Conservation (phyloP, 1,139 yeast species). For the Suhomyces coccinellae region DNA sequence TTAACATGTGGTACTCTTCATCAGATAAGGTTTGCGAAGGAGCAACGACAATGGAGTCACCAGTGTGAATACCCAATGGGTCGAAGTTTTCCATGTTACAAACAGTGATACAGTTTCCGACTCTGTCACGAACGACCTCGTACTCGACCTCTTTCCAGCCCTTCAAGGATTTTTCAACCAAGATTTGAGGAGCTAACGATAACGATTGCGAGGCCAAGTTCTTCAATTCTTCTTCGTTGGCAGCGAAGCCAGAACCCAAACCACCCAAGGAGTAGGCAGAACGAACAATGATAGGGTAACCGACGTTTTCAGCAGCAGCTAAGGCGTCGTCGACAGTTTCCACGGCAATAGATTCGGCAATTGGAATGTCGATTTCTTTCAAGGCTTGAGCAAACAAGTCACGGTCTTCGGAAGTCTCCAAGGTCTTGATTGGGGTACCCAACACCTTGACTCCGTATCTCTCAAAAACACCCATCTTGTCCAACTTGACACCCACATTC, state of each 20-base stretch:
- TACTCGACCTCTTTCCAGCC: slow-evolving; percentile 99
- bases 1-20: slow-evolving; percentile 96
- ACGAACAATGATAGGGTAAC: slow-evolving; percentile 96
- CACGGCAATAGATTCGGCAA: slow-evolving; percentile 95
- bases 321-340: slow-evolving; percentile 92
- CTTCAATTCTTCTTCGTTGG: slow-evolving; percentile 75
- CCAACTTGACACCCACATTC: slow-evolving; percentile 92
- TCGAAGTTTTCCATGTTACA: slow-evolving; percentile 99
- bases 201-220: slow-evolving; percentile 87
- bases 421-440: slow-evolving; percentile 94
- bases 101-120: slow-evolving; percentile 95
- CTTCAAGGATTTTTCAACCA: slow-evolving; percentile 94
- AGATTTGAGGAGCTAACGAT: slow-evolving; percentile 88
- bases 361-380: slow-evolving; percentile 90
- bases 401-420: slow-evolving; percentile 96
- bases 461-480: slow-evolving; percentile 89
- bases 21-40: slow-evolving; percentile 97
- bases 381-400: slow-evolving; percentile 93
- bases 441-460: slow-evolving; percentile 89
- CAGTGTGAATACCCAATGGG: slow-evolving; percentile 97
- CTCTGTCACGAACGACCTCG: slow-evolving; percentile 96
- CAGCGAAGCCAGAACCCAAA: slow-evolving; percentile 96
- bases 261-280: slow-evolving; percentile 98
- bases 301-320: slow-evolving; percentile 79
- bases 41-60: slow-evolving; percentile 98